Evolutionary conservation across 106 monocot species (phyloP).

Genomic region (Hemerocallis citrina): DNA sequence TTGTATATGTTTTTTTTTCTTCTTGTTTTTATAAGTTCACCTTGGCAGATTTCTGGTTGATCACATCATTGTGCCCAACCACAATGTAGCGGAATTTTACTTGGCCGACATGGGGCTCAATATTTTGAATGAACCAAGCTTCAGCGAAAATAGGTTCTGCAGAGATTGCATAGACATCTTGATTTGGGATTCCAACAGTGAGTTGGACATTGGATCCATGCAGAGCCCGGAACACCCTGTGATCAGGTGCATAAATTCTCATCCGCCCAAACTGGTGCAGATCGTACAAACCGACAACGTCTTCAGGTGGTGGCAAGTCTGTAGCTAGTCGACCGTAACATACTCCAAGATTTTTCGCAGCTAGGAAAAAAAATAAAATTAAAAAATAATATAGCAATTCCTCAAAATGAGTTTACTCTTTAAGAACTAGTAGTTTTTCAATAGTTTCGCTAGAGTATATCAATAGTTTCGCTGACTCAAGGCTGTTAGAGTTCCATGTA

Average conservation of each 20-base stretch:
- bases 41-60: background rate
- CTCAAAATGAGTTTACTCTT: no score
- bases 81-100: slow-evolving; percentile 12
- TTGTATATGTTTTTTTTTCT: no score
- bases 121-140: slow-evolving; percentile 6
- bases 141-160: background rate
- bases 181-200: slow-evolving; percentile 9
- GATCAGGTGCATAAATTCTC: slow-evolving; percentile 14
- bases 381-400: background rate
- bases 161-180: slow-evolving; percentile 3
- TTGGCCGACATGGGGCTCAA: background rate
- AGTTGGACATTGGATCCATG: slow-evolving; percentile 13
- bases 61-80: slow-evolving; percentile 16
- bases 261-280: slow-evolving; percentile 4
- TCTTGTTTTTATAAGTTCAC: no score
- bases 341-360: slow-evolving; percentile 5
- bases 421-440: no score
- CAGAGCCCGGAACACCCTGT: slow-evolving; percentile 6
- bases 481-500: no score
- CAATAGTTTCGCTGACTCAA: no score
- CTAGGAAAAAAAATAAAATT: no score
- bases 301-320: slow-evolving; percentile 10
- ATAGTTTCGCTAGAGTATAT: no score
- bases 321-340: slow-evolving; percentile 3
- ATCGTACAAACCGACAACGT: slow-evolving; percentile 6